Base-by-base conservation (phyloP, 768 basidiomycete genomes). In the Russula griseocarnosa region DNA sequence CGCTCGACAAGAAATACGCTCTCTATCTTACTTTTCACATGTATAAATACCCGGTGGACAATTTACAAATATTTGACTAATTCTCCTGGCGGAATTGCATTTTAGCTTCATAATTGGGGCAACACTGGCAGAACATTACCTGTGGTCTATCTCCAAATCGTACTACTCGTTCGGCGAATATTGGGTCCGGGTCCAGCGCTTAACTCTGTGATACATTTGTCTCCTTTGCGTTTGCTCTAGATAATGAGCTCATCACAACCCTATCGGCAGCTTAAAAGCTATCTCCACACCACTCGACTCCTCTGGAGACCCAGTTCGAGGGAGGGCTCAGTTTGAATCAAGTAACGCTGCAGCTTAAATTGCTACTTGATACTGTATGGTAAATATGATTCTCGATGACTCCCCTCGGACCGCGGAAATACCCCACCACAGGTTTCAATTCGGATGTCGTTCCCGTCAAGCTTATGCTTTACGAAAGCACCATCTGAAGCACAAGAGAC, bases 1-100 rank as follows among this genome's bases (percentile, higher is more conserved):
- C 46, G 55, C 46, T 44, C 16, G 18, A 26, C 16, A 55, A 24
- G 26, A 18, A 50, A 51, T 47, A 24, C 38, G 11, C 63, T 22
- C 63, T 50, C 54, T 36, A 65, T 65, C 54, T 65, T 60, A 32
- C 54, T 46, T 42, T 64, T 59, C 56, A 55, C 49, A 55, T 65
- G 64, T 61, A 65, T 22, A 44, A 46, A 65, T 65, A 65, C 64
- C 64, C 60, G 32, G 40, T 10, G 59, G 60, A 65, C 64, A 56
- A 61, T 57, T 28, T 36, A 30, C 44, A 49, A 64, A 24, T 42
- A 60, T 34, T 42, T 51, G 52, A 63, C 53, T 64, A 64, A 60
- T 55, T 30, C 30, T 7, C 56, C 42, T 11, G 34, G 58, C 38
- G 51, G 42, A 36, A 36, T 63, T 8, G 16, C 22, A 8, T 40